Conservation (phyloP, 2,329 filamentous ascomycete genomes). For the Colletotrichum noveboracense region DNA sequence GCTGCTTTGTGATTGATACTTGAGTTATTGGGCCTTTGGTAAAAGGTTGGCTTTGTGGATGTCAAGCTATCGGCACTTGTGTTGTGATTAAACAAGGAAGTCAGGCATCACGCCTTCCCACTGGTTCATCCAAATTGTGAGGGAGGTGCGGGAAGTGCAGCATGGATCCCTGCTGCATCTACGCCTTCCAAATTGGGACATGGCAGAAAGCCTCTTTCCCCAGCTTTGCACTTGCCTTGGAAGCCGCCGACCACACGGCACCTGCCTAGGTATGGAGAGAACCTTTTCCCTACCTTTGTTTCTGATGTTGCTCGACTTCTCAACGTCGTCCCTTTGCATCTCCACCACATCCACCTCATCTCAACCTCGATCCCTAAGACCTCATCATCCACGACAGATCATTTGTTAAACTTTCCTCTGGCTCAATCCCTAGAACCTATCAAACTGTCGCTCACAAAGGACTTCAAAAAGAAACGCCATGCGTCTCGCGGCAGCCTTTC, state of each 20-base stretch:
- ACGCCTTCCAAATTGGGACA: background rate
- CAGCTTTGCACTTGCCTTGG: background rate
- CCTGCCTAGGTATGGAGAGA: background rate
- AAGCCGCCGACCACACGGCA: background rate
- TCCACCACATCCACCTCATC: background rate
- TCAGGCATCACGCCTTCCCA: background rate
- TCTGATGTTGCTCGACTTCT: background rate
- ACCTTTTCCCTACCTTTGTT: no score
- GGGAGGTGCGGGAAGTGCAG: conserved; percentile 5
- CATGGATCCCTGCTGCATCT: background rate
- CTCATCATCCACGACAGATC: background rate
- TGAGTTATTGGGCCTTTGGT: fast-evolving
- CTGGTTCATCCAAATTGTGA: conserved; percentile 15
- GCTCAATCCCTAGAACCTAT: background rate
- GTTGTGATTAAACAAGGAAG: background rate
- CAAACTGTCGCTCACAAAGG: background rate
- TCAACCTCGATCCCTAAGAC: background rate
- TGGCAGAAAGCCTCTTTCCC: background rate
- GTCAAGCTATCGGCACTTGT: background rate
- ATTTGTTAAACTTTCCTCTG: background rate
- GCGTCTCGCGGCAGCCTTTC: background rate
- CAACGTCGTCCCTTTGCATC: background rate
- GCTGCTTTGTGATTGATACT: background rate
- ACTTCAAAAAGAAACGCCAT: background rate
- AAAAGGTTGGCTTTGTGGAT: background rate